Conservation (phyloP, 306 rosid species). For the Vigna trinervia region DNA sequence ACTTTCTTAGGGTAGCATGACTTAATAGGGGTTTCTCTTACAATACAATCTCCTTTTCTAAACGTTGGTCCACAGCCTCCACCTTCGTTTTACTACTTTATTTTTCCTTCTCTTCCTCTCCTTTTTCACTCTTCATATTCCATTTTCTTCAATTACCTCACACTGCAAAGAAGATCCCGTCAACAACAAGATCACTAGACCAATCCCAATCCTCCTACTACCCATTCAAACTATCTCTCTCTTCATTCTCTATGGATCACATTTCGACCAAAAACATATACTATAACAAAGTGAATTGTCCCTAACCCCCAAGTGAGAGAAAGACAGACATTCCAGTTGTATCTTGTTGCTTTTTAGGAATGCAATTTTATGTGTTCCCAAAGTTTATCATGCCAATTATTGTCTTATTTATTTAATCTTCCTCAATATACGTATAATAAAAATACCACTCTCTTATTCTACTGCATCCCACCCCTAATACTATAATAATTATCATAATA, state of each 20-base stretch:
- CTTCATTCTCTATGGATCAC: slow-evolving; percentile 40
- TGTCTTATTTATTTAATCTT: slow-evolving; percentile 33
- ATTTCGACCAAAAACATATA: slow-evolving; percentile 17
- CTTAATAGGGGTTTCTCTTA: slow-evolving; percentile 50
- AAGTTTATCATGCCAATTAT: slow-evolving; percentile 59
- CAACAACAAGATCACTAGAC: slow-evolving; percentile 75
- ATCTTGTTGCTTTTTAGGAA: slow-evolving; percentile 97
- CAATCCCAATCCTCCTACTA: slow-evolving; percentile 40
- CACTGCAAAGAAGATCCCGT: slow-evolving; percentile 60
- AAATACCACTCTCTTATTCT: no score
- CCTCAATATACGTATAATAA: not conserved
- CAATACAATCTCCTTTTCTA: slow-evolving; percentile 46
- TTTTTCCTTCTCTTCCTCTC: not conserved
- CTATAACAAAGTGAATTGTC: slow-evolving; percentile 38
- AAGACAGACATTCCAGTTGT: slow-evolving; percentile 98
- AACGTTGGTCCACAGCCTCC: slow-evolving; percentile 58
- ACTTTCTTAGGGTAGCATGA: slow-evolving; percentile 58
- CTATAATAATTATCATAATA: not conserved
- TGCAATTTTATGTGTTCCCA: slow-evolving; percentile 61
- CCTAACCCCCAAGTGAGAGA: slow-evolving; percentile 57
- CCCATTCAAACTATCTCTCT: slow-evolving; percentile 35
- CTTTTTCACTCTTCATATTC: slow-evolving; percentile 22
- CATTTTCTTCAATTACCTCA: slow-evolving; percentile 46
- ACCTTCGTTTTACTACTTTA: slow-evolving; percentile 43
- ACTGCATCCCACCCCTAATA: not conserved